phyloP scores from a whole-genome alignment of 2,329 filamentous ascomycete species.

The Diaporthe citrichinensis region DNA sequence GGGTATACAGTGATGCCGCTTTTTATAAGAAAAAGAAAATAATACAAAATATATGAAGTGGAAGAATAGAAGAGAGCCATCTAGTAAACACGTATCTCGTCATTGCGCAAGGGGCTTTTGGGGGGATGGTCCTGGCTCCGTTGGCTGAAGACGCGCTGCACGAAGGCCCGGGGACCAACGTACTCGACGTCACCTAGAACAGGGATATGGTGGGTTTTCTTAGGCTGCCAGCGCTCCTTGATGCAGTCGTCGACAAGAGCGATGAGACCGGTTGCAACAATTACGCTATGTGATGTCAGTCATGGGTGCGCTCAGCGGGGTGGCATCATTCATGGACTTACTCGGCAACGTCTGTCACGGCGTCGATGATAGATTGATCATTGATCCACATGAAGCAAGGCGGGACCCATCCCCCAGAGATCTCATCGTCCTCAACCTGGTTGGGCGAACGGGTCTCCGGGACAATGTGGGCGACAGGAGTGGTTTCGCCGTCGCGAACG shows the following conservation, averaged over 20 bases:
- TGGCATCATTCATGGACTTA: constrained; percentile 61
- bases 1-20: constrained; percentile 25
- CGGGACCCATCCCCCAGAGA: constrained; percentile 89
- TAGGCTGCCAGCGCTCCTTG: constrained; percentile 78
- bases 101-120: constrained; percentile 45
- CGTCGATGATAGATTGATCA: constrained; percentile 77
- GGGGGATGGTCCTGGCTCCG: constrained; percentile 44
- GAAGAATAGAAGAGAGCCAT: neutral
- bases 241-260: constrained; percentile 93
- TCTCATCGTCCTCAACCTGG: constrained; percentile 79
- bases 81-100: constrained; percentile 45
- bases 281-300: constrained; percentile 71
- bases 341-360: constrained; percentile 87
- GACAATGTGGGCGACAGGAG: constrained; percentile 85
- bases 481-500: constrained; percentile 73
- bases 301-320: constrained; percentile 40
- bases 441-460: constrained; percentile 81
- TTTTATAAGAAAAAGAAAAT: neutral
- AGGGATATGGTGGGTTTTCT: constrained; percentile 58
- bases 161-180: constrained; percentile 52
- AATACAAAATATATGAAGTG: neutral
- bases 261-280: constrained; percentile 91
- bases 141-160: constrained; percentile 53
- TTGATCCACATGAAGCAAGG: constrained; percentile 93
- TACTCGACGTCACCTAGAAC: constrained; percentile 55